Evolutionary conservation across 192 early-diverging fungal species (phyloP), one percentile per base, ranked within the genome.

Genomic region (Dissophora ornata): DNA sequence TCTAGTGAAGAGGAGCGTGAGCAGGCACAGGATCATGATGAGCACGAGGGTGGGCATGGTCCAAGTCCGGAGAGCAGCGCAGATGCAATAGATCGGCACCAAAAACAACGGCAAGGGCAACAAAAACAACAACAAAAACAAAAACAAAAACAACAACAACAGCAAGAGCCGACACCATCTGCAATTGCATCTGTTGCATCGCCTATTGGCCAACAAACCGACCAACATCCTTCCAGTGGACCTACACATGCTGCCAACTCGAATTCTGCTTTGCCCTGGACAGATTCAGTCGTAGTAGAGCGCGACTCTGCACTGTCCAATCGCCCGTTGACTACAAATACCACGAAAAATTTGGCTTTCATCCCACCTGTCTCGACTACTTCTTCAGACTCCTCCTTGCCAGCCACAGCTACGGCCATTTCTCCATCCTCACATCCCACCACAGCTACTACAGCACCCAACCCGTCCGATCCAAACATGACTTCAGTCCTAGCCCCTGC

Each of bases 141-240:
- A 24, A 54, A 60, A 66, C n/a, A n/a, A n/a, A n/a, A n/a, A n/a
- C n/a, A 66, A 49, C 30, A 22, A 42, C 28, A 46, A 40, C 53
- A 57, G 18, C 62, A 60, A 66, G 26, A 46, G 49, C 34, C 29
- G n/a, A 40, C 38, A 34, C 38, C 46, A 73, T 24, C 45, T 56
- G 5, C 42, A 42, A 3, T 9, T 15, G 13, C 33, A 62, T 54
- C 42, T 42, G 24, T 25, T 28, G 28, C 49, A 62, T 28, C 19
- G 0, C 51, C 57, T 25, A 75, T 75, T 75, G 71, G 71, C 19
- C 32, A 15, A 26, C 10, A 4, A 4, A 28, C 10, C 18, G 26
- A 45, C 71, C 71, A 75, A 75, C 71, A 45, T 32, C 19, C 49
- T 66, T 51, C 34, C 38, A 38, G 5, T 19, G 48, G 54, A 3